Base-by-base conservation (phyloP, 805 yeast species). In the Starmerella bombicola region DNA sequence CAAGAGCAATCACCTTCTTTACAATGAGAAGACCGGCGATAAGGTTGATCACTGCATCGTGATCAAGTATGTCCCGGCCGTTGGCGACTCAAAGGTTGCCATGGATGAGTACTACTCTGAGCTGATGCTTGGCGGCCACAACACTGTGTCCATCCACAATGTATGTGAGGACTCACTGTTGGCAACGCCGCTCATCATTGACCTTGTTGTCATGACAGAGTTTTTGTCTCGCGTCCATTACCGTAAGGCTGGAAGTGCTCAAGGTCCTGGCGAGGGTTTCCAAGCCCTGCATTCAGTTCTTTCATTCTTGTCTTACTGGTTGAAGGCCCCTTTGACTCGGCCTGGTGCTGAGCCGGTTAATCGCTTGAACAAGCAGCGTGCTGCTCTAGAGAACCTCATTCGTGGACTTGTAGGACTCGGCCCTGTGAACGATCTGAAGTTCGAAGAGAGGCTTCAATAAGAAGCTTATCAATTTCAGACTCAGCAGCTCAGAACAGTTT, bases 71-170 rank as follows among this genome's bases (percentile, higher is more conserved):
- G 66, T 88, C 59, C 80, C 82, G 42, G 95, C 96, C 7, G 96
- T 86, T 36, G 95, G 94, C 29, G 97, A 86, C 64, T 78, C 91
- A 50, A 86, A 86, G 69, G 95, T 86, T 49, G 97, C 97, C 39
- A 88, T 86, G 96, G 97, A 86, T 63, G 96, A 88, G 67, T 86
- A 86, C 67, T 84, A 88, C 68, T 80, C 93, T 42, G 96, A 86
- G 65, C 76, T 86, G 59, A 88, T 86, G 96, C 72, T 86, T 55
- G 97, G 97, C 47, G 97, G 97, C 33, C 95, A 86, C 67, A 88
- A 86, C 68, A 80, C 91, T 59, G 80, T 86, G 52, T 77, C 93
- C 35, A 80, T 88, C 58, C 94, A 86, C 66, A 86, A 88, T 60
- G 94, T 88, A 31, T 86, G 97, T 64, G 97, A 86, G 65, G 97